Evolutionary conservation across 2,329 filamentous ascomycete genomes (phyloP), one percentile per base, ranked within the genome.

Genomic region (Sporothrix brunneoviolacea): DNA sequence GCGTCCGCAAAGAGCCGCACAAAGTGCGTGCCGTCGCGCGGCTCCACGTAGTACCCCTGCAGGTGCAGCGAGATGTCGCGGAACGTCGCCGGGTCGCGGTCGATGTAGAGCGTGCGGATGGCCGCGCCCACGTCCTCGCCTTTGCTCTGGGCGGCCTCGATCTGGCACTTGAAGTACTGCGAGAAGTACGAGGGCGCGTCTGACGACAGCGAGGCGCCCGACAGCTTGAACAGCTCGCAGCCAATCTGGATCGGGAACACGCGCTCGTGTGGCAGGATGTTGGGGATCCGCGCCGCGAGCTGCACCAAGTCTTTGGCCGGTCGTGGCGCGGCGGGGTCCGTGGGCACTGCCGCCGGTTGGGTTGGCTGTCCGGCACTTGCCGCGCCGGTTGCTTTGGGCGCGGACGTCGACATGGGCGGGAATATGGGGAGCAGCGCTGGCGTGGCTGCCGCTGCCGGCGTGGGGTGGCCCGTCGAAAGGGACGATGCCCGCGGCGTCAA

Each of bases 171-270:
- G 67, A 97, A 97, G 71, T 93, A 96, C 59, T 89, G 85, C 18
- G 91, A 95, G 70, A 97, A 96, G 68, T 96, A 96, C 44, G 91
- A 96, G 52, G 91, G 91, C 62, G 90, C 91, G 68, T 88, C 84
- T 36, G 83, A 88, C 15, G 83, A 86, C 42, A 88, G 71, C 3
- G 84, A 87, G 18, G 84, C 84, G 24, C 84, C 84, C 2, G 84
- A 88, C 46, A 88, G 73, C 64, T 86, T 82, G 61, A 88, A 88
- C 46, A 88, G 69, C 66, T 85, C 80, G 15, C 79, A 79, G 16
- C 84, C 84, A 58, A 88, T 85, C 66, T 88, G 84, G 54, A 88
- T 83, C 2, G 84, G 83, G 55, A 88, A 88, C 16, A 88, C 83
- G 59, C 83, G 82, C 62, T 85, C 82, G 57, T 84, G 81, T 3